A percentile compares a stretch with the other conserved stretches of the same genome.
Conservation (phyloP, 768 basidiomycete genomes). For the Suillus plorans region DNA sequence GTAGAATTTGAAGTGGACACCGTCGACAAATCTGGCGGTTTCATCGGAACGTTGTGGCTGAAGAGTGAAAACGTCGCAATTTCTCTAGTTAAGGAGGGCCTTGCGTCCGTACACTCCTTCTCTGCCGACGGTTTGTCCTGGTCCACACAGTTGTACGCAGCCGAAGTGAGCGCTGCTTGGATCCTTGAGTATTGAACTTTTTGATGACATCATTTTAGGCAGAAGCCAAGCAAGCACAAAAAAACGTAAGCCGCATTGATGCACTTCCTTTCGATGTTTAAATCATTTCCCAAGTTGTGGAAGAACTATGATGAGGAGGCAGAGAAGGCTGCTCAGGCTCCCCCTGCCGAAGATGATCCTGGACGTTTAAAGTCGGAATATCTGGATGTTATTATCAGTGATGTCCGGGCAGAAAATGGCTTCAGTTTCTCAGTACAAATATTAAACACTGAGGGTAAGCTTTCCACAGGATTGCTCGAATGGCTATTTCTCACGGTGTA, state of each 20-base stretch:
- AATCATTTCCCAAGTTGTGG: slow-evolving; percentile 66
- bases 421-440: slow-evolving; percentile 93
- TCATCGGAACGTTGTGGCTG: slow-evolving; percentile 84
- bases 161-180: slow-evolving; percentile 56
- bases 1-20: slow-evolving; percentile 90
- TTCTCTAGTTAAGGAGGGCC: slow-evolving; percentile 79
- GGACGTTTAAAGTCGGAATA: slow-evolving; percentile 78
- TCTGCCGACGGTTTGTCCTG: slow-evolving; percentile 83
- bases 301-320: slow-evolving; percentile 75
- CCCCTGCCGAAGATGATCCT: slow-evolving; percentile 43
- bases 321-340: slow-evolving; percentile 51
- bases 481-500: background rate
- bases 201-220: slow-evolving; percentile 40
- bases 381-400: slow-evolving; percentile 89
- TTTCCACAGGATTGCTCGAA: background rate
- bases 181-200: background rate
- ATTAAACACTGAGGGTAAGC: slow-evolving; percentile 82
- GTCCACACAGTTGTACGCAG: slow-evolving; percentile 76
- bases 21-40: slow-evolving; percentile 93
- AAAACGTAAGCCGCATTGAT: slow-evolving; percentile 58
- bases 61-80: slow-evolving; percentile 88
- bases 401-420: slow-evolving; percentile 70
- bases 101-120: slow-evolving; percentile 85
- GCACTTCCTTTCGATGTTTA: slow-evolving; percentile 3
- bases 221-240: slow-evolving; percentile 77